Evolutionary conservation across 169 alveolate species (phyloP).

Genomic region (Eimeria necatrix): DNA sequence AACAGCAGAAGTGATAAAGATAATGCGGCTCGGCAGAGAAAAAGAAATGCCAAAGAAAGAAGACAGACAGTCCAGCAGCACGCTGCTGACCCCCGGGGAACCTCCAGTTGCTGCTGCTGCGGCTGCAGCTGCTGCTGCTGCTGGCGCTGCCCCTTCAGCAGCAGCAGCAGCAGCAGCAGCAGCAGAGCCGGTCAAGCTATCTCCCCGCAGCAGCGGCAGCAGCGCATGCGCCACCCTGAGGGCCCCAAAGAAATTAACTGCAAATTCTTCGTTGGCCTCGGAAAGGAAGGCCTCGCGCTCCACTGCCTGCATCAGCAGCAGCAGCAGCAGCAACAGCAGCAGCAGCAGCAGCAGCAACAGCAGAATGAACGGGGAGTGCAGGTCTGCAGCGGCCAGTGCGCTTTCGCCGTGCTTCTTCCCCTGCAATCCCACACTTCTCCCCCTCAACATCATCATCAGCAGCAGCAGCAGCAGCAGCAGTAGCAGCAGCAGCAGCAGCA

Average conservation of each 20-base stretch:
- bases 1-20: not conserved
- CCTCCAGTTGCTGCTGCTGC: not conserved
- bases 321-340: not conserved
- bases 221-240: not conserved
- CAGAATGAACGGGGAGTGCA: no score
- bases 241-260: not conserved
- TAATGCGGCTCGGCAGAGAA: not conserved
- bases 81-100: not conserved
- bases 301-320: not conserved
- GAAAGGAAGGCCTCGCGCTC: not conserved
- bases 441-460: not conserved
- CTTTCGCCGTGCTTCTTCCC: not conserved
- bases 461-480: constrained; percentile 18
- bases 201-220: constrained; percentile 39
- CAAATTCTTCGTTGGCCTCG: not conserved
- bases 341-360: not conserved
- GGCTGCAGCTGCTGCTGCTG: not conserved
- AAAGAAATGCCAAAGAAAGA: not conserved
- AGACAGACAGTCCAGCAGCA: not conserved
- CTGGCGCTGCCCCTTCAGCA: not conserved
- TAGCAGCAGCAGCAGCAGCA: not conserved
- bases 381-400: no score
- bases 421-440: not conserved
- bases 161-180: not conserved
- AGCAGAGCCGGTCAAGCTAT: not conserved